These are phyloP conservation scores for Ogataea neopini DNA, from an alignment of 805 yeast genomes.

Conservation along the genomic window DNA sequence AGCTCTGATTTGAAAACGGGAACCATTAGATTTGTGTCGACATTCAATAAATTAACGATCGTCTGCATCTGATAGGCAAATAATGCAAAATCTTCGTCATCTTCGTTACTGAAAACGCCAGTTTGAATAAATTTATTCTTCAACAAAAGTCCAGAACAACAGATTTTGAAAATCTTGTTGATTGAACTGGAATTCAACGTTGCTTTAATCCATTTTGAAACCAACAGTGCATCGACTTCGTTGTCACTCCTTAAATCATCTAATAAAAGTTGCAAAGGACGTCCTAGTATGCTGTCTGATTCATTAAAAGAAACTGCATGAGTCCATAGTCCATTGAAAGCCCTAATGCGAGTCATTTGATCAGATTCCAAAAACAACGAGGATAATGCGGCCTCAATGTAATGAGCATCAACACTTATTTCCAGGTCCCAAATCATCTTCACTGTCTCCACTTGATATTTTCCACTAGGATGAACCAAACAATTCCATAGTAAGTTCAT, in stretches of 20 bases:
- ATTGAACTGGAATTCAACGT: slow-evolving; percentile 53
- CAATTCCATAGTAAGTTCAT: slow-evolving; percentile 56
- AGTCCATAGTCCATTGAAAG: slow-evolving; percentile 71
- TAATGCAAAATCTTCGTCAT: slow-evolving; percentile 59
- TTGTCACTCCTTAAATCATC: slow-evolving; percentile 57
- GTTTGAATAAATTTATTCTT: slow-evolving; percentile 32
- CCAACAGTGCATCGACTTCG: slow-evolving; percentile 43
- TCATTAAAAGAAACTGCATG: slow-evolving; percentile 59
- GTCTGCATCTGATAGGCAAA: slow-evolving; percentile 63
- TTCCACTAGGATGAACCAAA: slow-evolving; percentile 49
- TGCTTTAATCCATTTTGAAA: slow-evolving; percentile 50
- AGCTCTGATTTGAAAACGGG: slow-evolving; percentile 58
- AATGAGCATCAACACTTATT: slow-evolving; percentile 48
- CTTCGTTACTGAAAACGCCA: slow-evolving; percentile 28
- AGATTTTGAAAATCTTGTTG: slow-evolving; percentile 58
- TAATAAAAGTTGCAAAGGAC: slow-evolving; percentile 66
- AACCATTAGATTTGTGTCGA: slow-evolving; percentile 44
- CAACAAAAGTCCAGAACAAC: slow-evolving; percentile 56
- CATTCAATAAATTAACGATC: slow-evolving; percentile 51
- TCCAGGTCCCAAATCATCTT: slow-evolving; percentile 63
- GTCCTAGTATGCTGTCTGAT: slow-evolving; percentile 47
- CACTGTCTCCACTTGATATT: slow-evolving; percentile 70
- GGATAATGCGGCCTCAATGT: slow-evolving; percentile 74
- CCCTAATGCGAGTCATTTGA: slow-evolving; percentile 46
- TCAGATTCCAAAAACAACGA: slow-evolving; percentile 48